Percentiles rank a stretch among this genome's conserved stretches.
Evolutionary conservation across 768 basidiomycete genomes (phyloP).

Genomic region (Suillus occidentalis): DNA sequence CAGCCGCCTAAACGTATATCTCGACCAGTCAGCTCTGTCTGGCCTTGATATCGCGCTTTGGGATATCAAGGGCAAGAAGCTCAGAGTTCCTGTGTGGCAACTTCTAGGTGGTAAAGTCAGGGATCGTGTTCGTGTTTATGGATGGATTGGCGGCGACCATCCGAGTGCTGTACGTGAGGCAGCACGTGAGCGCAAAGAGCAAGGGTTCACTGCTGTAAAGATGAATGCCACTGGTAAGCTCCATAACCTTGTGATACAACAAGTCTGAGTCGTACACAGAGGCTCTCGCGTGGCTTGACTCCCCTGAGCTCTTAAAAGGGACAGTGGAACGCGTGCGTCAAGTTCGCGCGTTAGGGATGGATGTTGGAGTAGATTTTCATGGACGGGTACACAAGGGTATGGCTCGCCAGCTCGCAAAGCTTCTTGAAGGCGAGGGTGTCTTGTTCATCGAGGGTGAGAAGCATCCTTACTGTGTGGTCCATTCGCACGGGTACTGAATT

Average conservation of each 20-base stretch:
- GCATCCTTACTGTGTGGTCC: neutral
- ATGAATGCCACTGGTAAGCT: conserved; percentile 63
- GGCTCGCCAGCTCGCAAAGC: conserved; percentile 64
- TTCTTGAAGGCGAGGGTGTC: conserved; percentile 58
- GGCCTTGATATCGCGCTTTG: conserved; percentile 71
- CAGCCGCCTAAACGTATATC: neutral
- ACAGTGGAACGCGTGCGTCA: conserved; percentile 53
- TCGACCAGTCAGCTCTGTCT: conserved; percentile 46
- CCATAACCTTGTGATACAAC: neutral
- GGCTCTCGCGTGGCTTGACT: conserved; percentile 58
- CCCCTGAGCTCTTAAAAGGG: conserved; percentile 49
- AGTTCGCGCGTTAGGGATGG: conserved; percentile 53
- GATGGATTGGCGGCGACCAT: conserved; percentile 54
- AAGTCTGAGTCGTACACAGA: conserved; percentile 18
- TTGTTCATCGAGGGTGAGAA: conserved; percentile 62
- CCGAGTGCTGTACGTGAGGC: conserved; percentile 49
- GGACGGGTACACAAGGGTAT: conserved; percentile 68
- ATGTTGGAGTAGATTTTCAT: conserved; percentile 71
- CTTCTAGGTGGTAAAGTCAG: conserved; percentile 70
- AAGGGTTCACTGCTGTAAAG: conserved; percentile 72
- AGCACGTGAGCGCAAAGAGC: conserved; percentile 52
- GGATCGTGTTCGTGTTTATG: conserved; percentile 56
- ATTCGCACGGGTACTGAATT: neutral
- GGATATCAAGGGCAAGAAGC: conserved; percentile 80
- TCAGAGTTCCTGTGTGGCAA: conserved; percentile 65